Base-by-base conservation (phyloP, 1,139 yeast genomes). In the Candida buenavistaensis region DNA sequence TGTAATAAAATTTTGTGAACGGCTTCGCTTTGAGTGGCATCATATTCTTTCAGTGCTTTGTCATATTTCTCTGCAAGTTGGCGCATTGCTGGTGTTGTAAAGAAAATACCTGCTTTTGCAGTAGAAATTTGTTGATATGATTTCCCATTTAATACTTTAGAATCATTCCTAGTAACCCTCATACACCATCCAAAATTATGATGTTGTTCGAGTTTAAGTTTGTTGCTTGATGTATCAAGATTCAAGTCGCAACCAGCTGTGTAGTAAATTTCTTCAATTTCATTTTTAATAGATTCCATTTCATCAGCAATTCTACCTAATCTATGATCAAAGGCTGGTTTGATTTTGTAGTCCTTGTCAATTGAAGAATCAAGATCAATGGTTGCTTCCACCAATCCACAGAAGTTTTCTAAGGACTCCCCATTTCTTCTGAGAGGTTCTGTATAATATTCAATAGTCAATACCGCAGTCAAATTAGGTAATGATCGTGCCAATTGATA, bases 121-220 rank as follows among this genome's bases (percentile, higher is more conserved):
- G 97, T 89, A 36, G 89, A 87, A 22, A 90, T 68, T 55, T 92
- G 97, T 34, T 72, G 72, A 54, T 83, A 92, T 32, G 74, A 72
- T 28, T 64, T 60, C 26, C 80, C 80, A 50, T 97, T 74, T 39
- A 92, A 68, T 14, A 84, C 83, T 8, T 81, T 71, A 3, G 96
- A 90, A 53, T 90, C 97, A 37, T 78, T 87, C 58, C 98, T 76
- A 0, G 97, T 90, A 14, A 92, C 77, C 48, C 97, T 72, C 69
- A 90, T 78, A 55, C 96, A 88, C 95, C 96, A 90, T 9, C 97
- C 97, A 56, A 86, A 94, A 20, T 76, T 77, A 45, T 76, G 82
- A 53, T 90, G 96, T 36, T 84, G 78, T 53, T 92, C 98, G 33
- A 94, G 64, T 56, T 92, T 92, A 45, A 94, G 70, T 57, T 89